phyloP scores from a whole-genome alignment of 257 asterid genomes.

The Penstemon barbatus region DNA sequence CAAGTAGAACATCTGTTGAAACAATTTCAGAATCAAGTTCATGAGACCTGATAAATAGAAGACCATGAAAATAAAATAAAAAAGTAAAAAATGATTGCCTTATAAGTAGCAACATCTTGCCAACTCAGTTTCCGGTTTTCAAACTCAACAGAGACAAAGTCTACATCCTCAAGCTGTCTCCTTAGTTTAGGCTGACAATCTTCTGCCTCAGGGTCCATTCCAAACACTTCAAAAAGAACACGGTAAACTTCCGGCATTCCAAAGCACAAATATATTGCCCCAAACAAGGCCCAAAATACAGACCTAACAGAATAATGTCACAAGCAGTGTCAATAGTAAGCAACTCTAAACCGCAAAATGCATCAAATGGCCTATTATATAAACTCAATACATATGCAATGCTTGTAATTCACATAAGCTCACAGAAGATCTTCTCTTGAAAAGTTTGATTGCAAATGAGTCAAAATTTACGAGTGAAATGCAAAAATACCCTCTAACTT shows the following conservation, averaged over 20 bases:
- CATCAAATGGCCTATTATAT: background rate
- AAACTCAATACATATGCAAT: background rate
- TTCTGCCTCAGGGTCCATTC: conserved; percentile 94
- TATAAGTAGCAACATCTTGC: conserved; percentile 93
- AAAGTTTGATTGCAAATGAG: background rate
- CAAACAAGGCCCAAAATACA: conserved; percentile 98
- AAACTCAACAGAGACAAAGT: conserved; percentile 86
- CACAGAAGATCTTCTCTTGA: background rate
- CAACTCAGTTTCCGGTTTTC: conserved; percentile 77
- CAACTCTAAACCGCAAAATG: background rate
- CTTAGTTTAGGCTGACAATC: conserved; percentile 93
- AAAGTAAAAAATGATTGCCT: conserved; percentile 41
- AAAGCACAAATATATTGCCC: conserved; percentile 94
- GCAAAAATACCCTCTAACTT: no score
- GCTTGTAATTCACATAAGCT: background rate
- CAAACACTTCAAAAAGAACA: conserved; percentile 93
- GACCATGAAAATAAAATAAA: background rate
- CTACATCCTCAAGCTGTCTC: conserved; percentile 96
- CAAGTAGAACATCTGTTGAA: background rate
- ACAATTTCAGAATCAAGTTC: conserved; percentile 7
- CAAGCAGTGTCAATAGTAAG: conserved; percentile 11
- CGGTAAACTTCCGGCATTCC: conserved; percentile 99
- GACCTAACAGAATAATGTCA: conserved; percentile 55
- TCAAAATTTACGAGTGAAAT: background rate
- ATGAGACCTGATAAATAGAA: conserved; percentile 3